Evolutionary conservation across 1,139 yeast species (phyloP).

Genomic region (Suzukiozyma palmioleophila): DNA sequence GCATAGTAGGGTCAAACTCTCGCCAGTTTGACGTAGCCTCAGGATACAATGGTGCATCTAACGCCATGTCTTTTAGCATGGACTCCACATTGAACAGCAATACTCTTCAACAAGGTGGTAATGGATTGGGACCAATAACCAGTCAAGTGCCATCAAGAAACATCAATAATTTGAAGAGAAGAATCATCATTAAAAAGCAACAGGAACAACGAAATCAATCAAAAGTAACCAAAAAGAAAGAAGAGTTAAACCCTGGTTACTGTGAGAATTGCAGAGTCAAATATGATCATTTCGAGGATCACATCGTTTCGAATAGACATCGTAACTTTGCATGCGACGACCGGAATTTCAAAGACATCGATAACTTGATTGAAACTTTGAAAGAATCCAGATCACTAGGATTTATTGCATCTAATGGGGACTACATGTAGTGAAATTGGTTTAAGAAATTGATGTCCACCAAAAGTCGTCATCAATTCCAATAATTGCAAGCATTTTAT

Average conservation of each 20-base stretch:
- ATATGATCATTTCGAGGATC: slow-evolving; percentile 78
- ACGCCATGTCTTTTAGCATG: slow-evolving; percentile 36
- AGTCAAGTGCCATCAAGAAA: slow-evolving; percentile 70
- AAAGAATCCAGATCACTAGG: slow-evolving; percentile 42
- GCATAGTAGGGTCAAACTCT: slow-evolving; percentile 31
- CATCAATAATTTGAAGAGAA: slow-evolving; percentile 53
- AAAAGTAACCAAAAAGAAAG: slow-evolving; percentile 16
- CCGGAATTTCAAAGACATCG: slow-evolving; percentile 72
- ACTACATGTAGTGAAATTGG: slow-evolving; percentile 19
- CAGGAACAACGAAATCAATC: slow-evolving; percentile 15
- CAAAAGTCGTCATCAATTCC: neutral
- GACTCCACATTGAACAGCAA: slow-evolving; percentile 41
- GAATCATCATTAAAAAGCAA: slow-evolving; percentile 43
- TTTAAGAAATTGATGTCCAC: slow-evolving; percentile 10
- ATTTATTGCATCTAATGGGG: slow-evolving; percentile 42
- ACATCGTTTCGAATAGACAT: slow-evolving; percentile 68
- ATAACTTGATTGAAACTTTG: slow-evolving; percentile 53
- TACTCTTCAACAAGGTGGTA: slow-evolving; percentile 37
- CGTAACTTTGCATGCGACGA: slow-evolving; percentile 74
- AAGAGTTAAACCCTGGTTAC: slow-evolving; percentile 56
- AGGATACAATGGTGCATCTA: slow-evolving; percentile 67
- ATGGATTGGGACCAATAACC: slow-evolving; percentile 66
- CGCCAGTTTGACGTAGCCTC: slow-evolving; percentile 65
- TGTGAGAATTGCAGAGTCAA: slow-evolving; percentile 93
- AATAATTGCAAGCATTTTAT: neutral